These are phyloP conservation scores for Exophiala xenobiotica DNA, from an alignment of 2,329 filamentous ascomycete genomes.

Conservation along the genomic window DNA sequence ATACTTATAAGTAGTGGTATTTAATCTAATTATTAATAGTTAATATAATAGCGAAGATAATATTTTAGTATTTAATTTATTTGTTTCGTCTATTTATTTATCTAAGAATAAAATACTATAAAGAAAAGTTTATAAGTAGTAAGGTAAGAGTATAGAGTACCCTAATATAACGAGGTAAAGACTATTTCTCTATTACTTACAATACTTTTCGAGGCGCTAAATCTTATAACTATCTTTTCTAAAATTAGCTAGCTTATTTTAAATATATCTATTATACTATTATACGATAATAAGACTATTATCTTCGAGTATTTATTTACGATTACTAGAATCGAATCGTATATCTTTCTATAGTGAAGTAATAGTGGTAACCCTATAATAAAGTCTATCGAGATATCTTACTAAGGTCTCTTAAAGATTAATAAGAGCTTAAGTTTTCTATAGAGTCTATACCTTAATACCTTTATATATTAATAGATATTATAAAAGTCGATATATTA, in stretches of 20 bases:
- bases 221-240: constrained; percentile 10
- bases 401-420: background rate
- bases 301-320: constrained; percentile 12
- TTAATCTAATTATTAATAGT: constrained; percentile 13
- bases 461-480: constrained; percentile 10
- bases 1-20: background rate
- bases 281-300: constrained; percentile 5
- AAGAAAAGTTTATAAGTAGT: constrained; percentile 9
- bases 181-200: constrained; percentile 8
- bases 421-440: background rate
- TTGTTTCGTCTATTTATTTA: constrained; percentile 11
- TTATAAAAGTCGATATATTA: constrained; percentile 11
- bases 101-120: constrained; percentile 15
- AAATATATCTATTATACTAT: constrained; percentile 2
- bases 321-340: constrained; percentile 8
- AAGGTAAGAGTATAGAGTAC: constrained; percentile 4
- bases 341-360: constrained; percentile 10
- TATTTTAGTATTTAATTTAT: constrained; percentile 14
- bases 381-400: constrained; percentile 14
- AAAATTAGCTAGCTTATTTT: constrained; percentile 13
- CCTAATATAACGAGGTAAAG: constrained; percentile 15
- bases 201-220: constrained; percentile 9
- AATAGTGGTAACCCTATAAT: constrained; percentile 8
- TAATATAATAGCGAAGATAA: constrained; percentile 12
- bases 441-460: constrained; percentile 9